These are phyloP conservation scores for Fraxinus floribunda DNA, from an alignment of 305 asterid genomes.

Conservation along the genomic window DNA sequence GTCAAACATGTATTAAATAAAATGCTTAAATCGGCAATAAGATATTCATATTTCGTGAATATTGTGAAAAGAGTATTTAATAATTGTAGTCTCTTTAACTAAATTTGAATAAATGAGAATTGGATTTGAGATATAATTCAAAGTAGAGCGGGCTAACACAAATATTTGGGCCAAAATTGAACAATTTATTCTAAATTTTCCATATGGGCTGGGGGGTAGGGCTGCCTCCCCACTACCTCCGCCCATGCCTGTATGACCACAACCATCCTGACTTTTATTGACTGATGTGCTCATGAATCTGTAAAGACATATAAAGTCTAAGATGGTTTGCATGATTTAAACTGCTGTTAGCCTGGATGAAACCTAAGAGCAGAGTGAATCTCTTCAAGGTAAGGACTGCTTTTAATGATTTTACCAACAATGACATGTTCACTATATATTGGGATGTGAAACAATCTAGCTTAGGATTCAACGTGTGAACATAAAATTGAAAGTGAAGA, in stretches of 20 bases:
- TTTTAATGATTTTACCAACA: neutral
- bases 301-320: neutral
- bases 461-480: neutral
- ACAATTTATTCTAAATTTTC: too few species aligned
- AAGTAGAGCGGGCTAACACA: too few species aligned
- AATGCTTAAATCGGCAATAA: too few species aligned
- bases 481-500: neutral
- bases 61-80: too few species aligned
- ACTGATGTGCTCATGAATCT: neutral
- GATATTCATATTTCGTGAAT: too few species aligned
- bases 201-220: too few species aligned
- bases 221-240: too few species aligned
- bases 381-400: neutral
- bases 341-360: neutral
- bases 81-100: too few species aligned
- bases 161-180: too few species aligned
- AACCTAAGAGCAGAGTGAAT: neutral
- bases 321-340: neutral
- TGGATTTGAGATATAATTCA: too few species aligned
- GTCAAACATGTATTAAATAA: too few species aligned
- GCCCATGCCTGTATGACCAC: slow-evolving; percentile 12
- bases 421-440: neutral
- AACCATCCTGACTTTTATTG: slow-evolving; percentile 8
- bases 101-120: too few species aligned
- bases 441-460: neutral